Evolutionary conservation across 352 stramenopile species (phyloP).

Genomic region (Phytophthora agathidicida): DNA sequence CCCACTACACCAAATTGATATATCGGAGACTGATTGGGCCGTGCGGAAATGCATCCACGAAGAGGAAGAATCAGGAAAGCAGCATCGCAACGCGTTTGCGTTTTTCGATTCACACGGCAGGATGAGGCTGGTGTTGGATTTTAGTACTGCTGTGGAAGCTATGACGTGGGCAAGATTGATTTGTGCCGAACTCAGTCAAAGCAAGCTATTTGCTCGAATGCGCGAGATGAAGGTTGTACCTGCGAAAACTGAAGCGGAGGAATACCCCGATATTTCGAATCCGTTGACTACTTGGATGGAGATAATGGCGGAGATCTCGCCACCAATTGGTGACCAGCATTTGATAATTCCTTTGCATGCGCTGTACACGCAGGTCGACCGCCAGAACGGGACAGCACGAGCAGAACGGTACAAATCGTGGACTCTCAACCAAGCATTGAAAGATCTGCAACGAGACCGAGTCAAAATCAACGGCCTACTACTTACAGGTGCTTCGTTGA

Average conservation of each 20-base stretch:
- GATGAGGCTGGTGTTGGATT: slow-evolving; percentile 60
- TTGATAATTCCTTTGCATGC: slow-evolving; percentile 54
- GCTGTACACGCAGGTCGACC: slow-evolving; percentile 61
- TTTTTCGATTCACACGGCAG: slow-evolving; percentile 61
- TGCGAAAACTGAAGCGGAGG: neutral
- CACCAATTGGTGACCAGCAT: slow-evolving; percentile 6
- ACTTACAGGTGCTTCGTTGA: slow-evolving; percentile 36
- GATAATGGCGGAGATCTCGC: slow-evolving; percentile 9
- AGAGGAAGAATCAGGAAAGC: slow-evolving; percentile 18
- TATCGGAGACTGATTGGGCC: slow-evolving; percentile 50
- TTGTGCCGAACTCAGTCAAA: slow-evolving; percentile 43
- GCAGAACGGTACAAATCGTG: slow-evolving; percentile 49
- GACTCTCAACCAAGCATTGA: slow-evolving; percentile 65
- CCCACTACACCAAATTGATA: slow-evolving; percentile 50
- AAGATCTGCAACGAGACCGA: slow-evolving; percentile 68
- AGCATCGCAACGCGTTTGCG: slow-evolving; percentile 61
- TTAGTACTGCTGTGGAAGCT: slow-evolving; percentile 43
- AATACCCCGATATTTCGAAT: neutral
- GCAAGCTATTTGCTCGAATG: slow-evolving; percentile 32
- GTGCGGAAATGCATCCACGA: slow-evolving; percentile 48
- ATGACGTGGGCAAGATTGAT: slow-evolving; percentile 56
- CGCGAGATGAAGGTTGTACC: slow-evolving; percentile 18
- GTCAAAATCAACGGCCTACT: slow-evolving; percentile 58
- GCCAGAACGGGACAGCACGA: slow-evolving; percentile 35
- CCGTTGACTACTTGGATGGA: slow-evolving; percentile 18